Evolutionary conservation across 2,329 filamentous ascomycete species (phyloP).

Genomic region (Beauveria caledonica): DNA sequence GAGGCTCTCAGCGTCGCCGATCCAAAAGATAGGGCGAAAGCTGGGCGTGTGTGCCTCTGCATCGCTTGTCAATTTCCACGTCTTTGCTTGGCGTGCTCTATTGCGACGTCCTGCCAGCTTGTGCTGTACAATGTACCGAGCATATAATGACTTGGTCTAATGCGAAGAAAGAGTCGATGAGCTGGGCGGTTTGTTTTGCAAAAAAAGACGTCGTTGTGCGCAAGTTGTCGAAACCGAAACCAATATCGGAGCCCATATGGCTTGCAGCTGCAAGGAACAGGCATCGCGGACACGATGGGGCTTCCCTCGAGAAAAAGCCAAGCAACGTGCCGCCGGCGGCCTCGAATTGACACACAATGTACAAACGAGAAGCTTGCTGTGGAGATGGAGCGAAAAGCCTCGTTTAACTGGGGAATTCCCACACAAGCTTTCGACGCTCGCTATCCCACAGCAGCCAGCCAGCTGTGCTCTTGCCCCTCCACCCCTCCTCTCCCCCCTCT

Average conservation of each 20-base stretch:
- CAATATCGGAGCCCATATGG: slow-evolving; percentile 3
- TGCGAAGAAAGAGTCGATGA: too few species aligned
- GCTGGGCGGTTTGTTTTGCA: too few species aligned
- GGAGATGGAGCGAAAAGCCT: background rate
- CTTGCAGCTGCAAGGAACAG: slow-evolving; percentile 7
- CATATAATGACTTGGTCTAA: too few species aligned
- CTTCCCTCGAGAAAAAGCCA: background rate
- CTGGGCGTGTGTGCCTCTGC: background rate
- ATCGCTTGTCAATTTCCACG: background rate
- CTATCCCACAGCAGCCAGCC: background rate
- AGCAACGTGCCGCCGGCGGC: background rate
- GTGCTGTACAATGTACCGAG: too few species aligned
- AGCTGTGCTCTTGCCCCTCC: too few species aligned
- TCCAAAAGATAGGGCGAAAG: slow-evolving; percentile 5
- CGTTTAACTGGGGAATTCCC: background rate
- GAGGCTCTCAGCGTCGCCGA: slow-evolving; percentile 1
- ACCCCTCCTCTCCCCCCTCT: background rate
- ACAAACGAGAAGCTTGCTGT: background rate
- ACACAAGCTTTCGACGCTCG: background rate
- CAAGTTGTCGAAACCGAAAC: background rate
- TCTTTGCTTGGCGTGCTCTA: background rate
- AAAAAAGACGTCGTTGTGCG: too few species aligned
- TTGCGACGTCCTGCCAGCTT: background rate
- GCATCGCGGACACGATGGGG: background rate
- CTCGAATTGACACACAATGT: background rate